A percentile compares a stretch with the other conserved stretches of the same genome.
phyloP scores from a whole-genome alignment of 495 filamentous ascomycete species.

The Penicillium pancosmium region DNA sequence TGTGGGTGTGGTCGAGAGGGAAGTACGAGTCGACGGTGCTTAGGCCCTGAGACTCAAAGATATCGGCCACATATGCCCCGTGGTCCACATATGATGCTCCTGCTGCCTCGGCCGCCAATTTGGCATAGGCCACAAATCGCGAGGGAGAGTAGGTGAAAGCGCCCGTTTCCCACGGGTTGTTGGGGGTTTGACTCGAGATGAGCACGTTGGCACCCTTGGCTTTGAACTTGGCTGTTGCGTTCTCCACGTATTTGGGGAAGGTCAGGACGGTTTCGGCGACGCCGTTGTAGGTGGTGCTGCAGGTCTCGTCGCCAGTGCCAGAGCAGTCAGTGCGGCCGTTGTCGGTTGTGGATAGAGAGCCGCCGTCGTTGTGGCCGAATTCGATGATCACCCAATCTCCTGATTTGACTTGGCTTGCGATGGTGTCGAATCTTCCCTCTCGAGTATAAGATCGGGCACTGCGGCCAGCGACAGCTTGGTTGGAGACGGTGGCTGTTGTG shows the following conservation, averaged over 20 bases:
- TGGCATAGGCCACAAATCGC: constrained; percentile 62
- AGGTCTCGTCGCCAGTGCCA: constrained; percentile 57
- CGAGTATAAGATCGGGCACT: constrained; percentile 62
- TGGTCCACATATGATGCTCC: constrained; percentile 63
- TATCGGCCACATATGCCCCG: constrained; percentile 55
- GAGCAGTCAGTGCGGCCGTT: constrained; percentile 63
- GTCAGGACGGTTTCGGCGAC: constrained; percentile 58
- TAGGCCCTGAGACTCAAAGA: constrained; percentile 50
- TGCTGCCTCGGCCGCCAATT: constrained; percentile 47
- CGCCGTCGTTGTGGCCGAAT: constrained; percentile 70
- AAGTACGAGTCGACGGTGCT: constrained; percentile 54
- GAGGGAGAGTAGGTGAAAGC: constrained; percentile 41
- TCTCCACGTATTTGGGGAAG: constrained; percentile 59
- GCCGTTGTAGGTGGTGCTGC: constrained; percentile 53
- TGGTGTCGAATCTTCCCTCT: constrained; percentile 60
- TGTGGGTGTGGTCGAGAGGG: constrained; percentile 68
- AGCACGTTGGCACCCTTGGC: constrained; percentile 65
- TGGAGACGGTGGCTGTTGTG: constrained; percentile 49
- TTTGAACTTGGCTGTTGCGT: constrained; percentile 52
- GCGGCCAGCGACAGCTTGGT: constrained; percentile 61
- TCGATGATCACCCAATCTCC: constrained; percentile 65
- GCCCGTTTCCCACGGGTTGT: constrained; percentile 63
- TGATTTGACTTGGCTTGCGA: constrained; percentile 47
- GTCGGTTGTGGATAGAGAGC: constrained; percentile 55
- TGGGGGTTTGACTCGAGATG: constrained; percentile 63